Evolutionary conservation across 345 rosid genomes (phyloP).

Genomic region (Erodium maritimum): DNA sequence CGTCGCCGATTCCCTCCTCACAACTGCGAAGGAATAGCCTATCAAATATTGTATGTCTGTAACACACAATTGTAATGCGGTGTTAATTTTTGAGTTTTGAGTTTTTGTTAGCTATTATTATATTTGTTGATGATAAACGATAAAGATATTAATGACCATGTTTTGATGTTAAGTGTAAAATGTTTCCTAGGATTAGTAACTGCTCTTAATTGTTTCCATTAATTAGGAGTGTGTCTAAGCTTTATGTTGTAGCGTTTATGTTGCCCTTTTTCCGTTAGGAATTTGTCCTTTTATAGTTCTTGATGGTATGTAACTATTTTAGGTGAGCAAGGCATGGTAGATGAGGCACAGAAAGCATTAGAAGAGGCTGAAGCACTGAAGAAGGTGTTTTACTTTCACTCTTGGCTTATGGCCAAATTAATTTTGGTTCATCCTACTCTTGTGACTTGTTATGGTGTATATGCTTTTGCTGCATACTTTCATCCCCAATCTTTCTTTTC

Average conservation of each 20-base stretch:
- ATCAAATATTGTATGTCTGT: too few relatives aligned
- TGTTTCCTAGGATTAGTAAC: too few relatives aligned
- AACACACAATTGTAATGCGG: too few relatives aligned
- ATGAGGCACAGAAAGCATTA: constrained; percentile 93
- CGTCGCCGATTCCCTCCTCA: too few relatives aligned
- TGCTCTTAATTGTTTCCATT: too few relatives aligned
- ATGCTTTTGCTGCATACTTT: background rate
- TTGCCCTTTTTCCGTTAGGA: background rate
- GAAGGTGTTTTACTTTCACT: constrained; percentile 44
- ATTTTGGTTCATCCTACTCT: constrained; percentile 1
- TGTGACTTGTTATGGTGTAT: background rate
- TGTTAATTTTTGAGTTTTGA: too few relatives aligned
- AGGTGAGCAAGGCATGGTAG: constrained; percentile 99
- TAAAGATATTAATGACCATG: too few relatives aligned
- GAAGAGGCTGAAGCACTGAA: constrained; percentile 99
- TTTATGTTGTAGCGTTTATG: background rate
- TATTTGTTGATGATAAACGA: too few relatives aligned
- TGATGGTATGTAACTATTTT: constrained; percentile 1
- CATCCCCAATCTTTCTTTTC: background rate
- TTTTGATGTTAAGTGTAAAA: too few relatives aligned
- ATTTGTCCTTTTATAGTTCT: background rate
- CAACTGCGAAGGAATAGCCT: too few relatives aligned
- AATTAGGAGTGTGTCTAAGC: too few relatives aligned
- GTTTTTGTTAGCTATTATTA: too few relatives aligned
- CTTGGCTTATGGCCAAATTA: background rate